These are phyloP conservation scores for Erythrobasidium hasegawianum DNA, from an alignment of 1,284 basidiomycete genomes.

Conservation along the genomic window DNA sequence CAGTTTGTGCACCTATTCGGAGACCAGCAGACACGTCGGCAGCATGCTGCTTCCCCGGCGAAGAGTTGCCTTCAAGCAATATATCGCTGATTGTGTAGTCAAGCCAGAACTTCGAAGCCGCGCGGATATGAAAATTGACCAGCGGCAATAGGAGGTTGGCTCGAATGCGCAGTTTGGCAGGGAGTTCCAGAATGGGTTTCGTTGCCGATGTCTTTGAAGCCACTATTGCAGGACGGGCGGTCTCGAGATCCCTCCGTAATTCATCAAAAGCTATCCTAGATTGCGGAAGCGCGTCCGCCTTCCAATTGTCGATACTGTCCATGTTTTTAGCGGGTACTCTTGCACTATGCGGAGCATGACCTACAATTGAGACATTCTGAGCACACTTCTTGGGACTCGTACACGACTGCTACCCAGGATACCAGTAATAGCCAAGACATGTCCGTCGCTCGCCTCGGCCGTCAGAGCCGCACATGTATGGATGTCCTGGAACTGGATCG, in stretches of 20 bases:
- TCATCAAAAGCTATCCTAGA: conserved; percentile 32
- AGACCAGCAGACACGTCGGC: conserved; percentile 58
- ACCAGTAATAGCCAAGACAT: background rate
- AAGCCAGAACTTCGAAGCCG: conserved; percentile 39
- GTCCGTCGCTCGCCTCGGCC: too few relatives aligned
- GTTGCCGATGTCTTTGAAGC: background rate
- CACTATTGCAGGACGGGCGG: background rate
- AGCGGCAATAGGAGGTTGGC: conserved; percentile 30
- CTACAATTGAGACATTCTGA: conserved; percentile 65
- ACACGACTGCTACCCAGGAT: conserved; percentile 18
- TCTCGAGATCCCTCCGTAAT: conserved; percentile 31
- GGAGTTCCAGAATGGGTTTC: background rate
- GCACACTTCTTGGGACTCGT: conserved; percentile 67
- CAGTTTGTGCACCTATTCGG: conserved; percentile 61
- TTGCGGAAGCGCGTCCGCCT: conserved; percentile 64
- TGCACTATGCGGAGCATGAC: background rate
- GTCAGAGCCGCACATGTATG: background rate
- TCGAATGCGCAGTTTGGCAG: background rate
- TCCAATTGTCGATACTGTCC: conserved; percentile 63
- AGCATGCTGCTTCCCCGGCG: background rate
- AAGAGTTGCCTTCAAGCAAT: background rate
- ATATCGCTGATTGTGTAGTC: conserved; percentile 35
- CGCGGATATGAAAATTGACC: conserved; percentile 35
- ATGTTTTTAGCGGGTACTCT: background rate
- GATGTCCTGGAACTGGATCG: conserved; percentile 6